Evolutionary conservation across 2,329 filamentous ascomycete genomes (phyloP).

Genomic region (Phialocephala subalpina): DNA sequence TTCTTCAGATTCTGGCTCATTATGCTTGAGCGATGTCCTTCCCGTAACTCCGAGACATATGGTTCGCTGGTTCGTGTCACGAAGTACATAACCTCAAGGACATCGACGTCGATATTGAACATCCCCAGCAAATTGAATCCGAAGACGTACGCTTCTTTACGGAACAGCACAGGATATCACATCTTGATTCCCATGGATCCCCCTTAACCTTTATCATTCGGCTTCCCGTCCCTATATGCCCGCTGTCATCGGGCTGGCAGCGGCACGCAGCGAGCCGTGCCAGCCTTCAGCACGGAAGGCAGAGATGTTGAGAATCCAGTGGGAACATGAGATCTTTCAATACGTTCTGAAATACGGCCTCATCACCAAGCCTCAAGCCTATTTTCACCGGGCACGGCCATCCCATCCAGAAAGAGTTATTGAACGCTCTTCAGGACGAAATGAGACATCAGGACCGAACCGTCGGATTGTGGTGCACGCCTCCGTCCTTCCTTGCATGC

Average conservation of each 20-base stretch:
- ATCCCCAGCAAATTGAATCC: background rate
- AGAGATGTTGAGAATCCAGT: background rate
- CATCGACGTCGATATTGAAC: background rate
- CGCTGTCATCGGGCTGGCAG: constrained; percentile 6
- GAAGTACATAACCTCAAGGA: background rate
- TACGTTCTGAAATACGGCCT: background rate
- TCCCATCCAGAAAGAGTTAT: constrained; percentile 1
- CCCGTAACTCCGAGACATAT: background rate
- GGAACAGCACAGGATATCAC: background rate
- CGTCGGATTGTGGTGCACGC: background rate
- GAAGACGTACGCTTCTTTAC: background rate
- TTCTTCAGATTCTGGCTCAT: constrained; percentile 7
- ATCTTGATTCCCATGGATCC: background rate
- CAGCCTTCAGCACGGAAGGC: background rate
- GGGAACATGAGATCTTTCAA: background rate
- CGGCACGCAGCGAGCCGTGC: constrained; percentile 7
- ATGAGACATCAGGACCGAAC: constrained; percentile 5
- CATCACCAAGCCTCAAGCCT: constrained; percentile 3
- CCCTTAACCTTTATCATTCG: background rate
- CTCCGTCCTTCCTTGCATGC: background rate
- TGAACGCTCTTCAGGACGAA: background rate
- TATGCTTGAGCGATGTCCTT: background rate
- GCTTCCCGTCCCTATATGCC: constrained; percentile 5
- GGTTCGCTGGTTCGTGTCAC: background rate
- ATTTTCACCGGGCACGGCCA: background rate